Percentiles rank a stretch among this genome's conserved stretches.
These are phyloP conservation scores for Fusarium caatingaense DNA, from an alignment of 2,329 filamentous ascomycete genomes.

Conservation along the genomic window DNA sequence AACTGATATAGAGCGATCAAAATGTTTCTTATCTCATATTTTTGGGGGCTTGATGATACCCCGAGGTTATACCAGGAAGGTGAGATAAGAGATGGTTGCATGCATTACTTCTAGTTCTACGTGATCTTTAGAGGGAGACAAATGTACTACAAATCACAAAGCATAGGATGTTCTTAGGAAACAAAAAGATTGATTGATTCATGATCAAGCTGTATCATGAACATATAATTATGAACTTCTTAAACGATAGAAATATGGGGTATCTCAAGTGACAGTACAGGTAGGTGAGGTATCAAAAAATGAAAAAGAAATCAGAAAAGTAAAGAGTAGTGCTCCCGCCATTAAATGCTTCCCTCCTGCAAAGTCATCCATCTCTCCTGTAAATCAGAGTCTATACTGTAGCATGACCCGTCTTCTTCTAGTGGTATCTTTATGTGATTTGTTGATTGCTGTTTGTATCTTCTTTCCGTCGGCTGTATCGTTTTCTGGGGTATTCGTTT, in stretches of 20 bases:
- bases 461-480: conserved; percentile 20
- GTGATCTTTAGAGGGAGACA: background rate
- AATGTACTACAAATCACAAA: background rate
- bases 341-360: conserved; percentile 33
- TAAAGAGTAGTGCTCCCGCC: conserved; percentile 26
- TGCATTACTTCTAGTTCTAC: background rate
- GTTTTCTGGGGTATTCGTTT: conserved; percentile 22
- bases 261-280: conserved; percentile 47
- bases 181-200: conserved; percentile 21
- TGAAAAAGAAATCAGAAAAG: conserved; percentile 18
- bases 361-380: conserved; percentile 6
- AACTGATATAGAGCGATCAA: background rate
- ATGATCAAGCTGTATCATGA: conserved; percentile 24
- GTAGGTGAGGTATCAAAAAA: conserved; percentile 35
- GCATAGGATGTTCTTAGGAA: background rate
- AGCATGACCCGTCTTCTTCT: conserved; percentile 25
- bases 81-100: background rate
- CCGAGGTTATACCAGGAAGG: conserved; percentile 6
- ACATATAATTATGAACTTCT: conserved; percentile 36
- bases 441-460: conserved; percentile 16
- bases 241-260: conserved; percentile 46
- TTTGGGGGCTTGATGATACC: no score
- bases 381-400: conserved; percentile 27
- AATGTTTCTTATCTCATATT: background rate
- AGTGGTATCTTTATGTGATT: conserved; percentile 32